Conservation (phyloP, 2,329 filamentous ascomycete species). For the Elsinoe perseae region DNA sequence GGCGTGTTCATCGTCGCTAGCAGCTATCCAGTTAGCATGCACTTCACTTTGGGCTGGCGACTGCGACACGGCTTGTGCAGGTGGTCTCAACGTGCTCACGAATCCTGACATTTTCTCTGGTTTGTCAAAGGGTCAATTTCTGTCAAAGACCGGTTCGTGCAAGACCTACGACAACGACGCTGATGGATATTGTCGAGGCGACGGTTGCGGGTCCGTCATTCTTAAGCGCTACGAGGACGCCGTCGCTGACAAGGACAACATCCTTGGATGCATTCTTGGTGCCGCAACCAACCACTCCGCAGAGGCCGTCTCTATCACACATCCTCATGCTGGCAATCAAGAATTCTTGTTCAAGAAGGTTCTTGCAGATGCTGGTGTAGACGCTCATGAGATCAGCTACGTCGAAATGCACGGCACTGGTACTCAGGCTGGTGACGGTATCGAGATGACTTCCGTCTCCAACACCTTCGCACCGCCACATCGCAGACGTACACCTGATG, state of each 20-base stretch:
- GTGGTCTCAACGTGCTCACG: slow-evolving; percentile 69
- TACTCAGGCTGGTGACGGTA: slow-evolving; percentile 74
- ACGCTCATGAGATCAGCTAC: slow-evolving; percentile 70
- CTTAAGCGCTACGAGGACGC: slow-evolving; percentile 76
- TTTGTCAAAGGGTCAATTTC: slow-evolving; percentile 67
- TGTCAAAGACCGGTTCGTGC: slow-evolving; percentile 68
- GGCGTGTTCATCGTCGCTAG: slow-evolving; percentile 68
- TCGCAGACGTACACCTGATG: slow-evolving; percentile 41
- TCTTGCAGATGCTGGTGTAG: slow-evolving; percentile 63
- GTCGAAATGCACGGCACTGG: slow-evolving; percentile 88
- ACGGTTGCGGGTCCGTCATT: slow-evolving; percentile 65
- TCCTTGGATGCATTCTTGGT: slow-evolving; percentile 66
- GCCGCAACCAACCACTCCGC: slow-evolving; percentile 75
- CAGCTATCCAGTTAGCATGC: slow-evolving; percentile 64
- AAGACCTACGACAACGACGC: slow-evolving; percentile 75
- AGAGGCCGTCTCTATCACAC: slow-evolving; percentile 73
- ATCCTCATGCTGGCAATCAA: slow-evolving; percentile 71
- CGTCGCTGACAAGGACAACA: slow-evolving; percentile 62
- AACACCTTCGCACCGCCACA: slow-evolving; percentile 52
- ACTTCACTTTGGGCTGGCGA: slow-evolving; percentile 67
- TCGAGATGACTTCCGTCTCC: slow-evolving; percentile 72
- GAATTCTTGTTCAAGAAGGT: slow-evolving; percentile 62
- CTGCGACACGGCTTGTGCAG: slow-evolving; percentile 72
- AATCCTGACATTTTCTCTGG: slow-evolving; percentile 75
- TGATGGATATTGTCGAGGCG: slow-evolving; percentile 75